Conservation (phyloP, 805 yeast species). For the Teunomyces aglyptinius region DNA sequence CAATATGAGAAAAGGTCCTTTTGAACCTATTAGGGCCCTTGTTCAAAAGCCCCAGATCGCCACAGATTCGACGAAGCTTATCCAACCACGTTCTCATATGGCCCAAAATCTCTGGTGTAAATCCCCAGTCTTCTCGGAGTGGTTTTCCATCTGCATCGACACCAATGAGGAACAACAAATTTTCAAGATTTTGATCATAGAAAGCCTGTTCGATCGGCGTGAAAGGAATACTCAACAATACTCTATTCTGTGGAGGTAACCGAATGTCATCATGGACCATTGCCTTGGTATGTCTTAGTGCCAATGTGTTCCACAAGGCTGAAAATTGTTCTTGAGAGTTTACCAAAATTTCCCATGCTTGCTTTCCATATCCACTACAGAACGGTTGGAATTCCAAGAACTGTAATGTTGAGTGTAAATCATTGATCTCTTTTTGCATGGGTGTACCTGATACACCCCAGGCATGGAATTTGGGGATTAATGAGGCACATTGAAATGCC, state of each 20-base stretch:
- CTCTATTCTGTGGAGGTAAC: constrained; percentile 76
- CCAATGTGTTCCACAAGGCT: constrained; percentile 50
- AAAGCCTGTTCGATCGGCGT: constrained; percentile 82
- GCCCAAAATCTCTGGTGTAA: constrained; percentile 38
- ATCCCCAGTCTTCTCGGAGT: constrained; percentile 46
- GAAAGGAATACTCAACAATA: constrained; percentile 69
- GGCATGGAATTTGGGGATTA: constrained; percentile 81
- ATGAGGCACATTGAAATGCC: constrained; percentile 75
- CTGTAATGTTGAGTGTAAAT: constrained; percentile 66
- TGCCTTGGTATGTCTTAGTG: constrained; percentile 79
- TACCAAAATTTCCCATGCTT: constrained; percentile 38
- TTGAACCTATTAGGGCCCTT: constrained; percentile 22
- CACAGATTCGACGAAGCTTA: constrained; percentile 73
- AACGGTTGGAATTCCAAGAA: constrained; percentile 73
- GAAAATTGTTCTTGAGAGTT: constrained; percentile 26
- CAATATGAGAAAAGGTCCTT: constrained; percentile 14
- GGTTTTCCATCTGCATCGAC: constrained; percentile 54
- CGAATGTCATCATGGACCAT: constrained; percentile 75
- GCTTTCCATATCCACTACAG: constrained; percentile 37
- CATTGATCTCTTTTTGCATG: constrained; percentile 61
- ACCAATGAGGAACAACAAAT: constrained; percentile 59
- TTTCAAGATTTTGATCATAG: constrained; percentile 61
- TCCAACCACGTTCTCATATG: constrained; percentile 69
- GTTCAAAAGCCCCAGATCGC: constrained; percentile 59
- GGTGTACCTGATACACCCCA: constrained; percentile 99